phyloP scores from a whole-genome alignment of 441 rosid genomes.

The Codiaeum variegatum region DNA sequence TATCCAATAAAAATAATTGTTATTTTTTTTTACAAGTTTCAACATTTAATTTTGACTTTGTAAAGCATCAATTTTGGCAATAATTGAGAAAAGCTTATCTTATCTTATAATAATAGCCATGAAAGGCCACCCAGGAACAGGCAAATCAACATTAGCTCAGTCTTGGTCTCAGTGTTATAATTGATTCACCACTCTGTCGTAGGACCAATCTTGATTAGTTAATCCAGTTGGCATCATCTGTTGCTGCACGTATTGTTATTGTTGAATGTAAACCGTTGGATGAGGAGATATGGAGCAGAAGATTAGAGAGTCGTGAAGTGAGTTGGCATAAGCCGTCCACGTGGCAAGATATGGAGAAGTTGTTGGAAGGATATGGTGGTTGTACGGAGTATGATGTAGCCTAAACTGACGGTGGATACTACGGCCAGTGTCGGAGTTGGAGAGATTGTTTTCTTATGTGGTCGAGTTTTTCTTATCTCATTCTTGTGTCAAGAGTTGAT shows the following conservation, averaged over 20 bases:
- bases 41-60: too few species aligned
- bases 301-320: constrained; percentile 45
- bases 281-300: constrained; percentile 44
- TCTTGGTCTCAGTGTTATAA: constrained; percentile 45
- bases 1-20: too few species aligned
- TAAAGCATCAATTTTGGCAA: too few species aligned
- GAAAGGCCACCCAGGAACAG: constrained; percentile 74
- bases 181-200: constrained; percentile 62
- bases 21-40: too few species aligned
- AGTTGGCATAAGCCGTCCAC: constrained; percentile 67
- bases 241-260: constrained; percentile 35
- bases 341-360: constrained; percentile 54
- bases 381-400: constrained; percentile 53
- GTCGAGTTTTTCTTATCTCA: constrained; percentile 31
- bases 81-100: too few species aligned
- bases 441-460: constrained; percentile 30
- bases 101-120: constrained; percentile 52
- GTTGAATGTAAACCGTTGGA: constrained; percentile 54
- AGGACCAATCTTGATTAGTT: constrained; percentile 39
- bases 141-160: constrained; percentile 52
- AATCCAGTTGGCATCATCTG: constrained; percentile 27
- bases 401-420: constrained; percentile 51
- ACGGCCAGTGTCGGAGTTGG: constrained; percentile 25
- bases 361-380: constrained; percentile 50
- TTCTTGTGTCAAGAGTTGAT: too few species aligned